Evolutionary conservation across 371 early-diverging fungal species (phyloP), one percentile per base, ranked within the genome.

Genomic region (Apophysomyces variabilis): DNA sequence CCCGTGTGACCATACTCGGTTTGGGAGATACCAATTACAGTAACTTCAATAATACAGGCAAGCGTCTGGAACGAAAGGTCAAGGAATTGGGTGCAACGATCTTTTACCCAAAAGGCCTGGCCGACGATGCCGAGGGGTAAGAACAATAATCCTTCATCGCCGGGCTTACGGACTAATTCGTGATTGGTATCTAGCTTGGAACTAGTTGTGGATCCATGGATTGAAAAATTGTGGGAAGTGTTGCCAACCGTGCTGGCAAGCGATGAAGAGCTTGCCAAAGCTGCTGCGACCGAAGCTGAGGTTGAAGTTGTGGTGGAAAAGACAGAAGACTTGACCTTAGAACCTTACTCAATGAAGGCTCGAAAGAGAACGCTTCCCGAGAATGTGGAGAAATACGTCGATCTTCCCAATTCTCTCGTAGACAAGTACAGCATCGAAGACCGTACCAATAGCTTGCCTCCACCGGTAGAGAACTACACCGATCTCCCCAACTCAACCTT

Each of bases 21-120:
- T 82, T 97, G 21, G 97, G 97, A 16, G 97, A 97, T 63, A 94
- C 95, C 37, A 97, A 95, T 72, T 97, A 97, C 74, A 83, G 87
- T 66, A 95, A 95, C 73, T 97, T 96, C 70, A 91, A 92, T 66
- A 90, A 93, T 54, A 90, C 93, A 0, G 93, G 91, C 7, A 91
- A 89, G 72, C 77, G 89, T 6, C 72, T 97, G 18, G 94, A 94
- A 36, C 85, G 85, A 69, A 87, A 88, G 74, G 75, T 93, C 60
- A 74, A 80, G 57, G 93, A 92, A 39, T 68, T 92, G 4, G 95
- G 95, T 0, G 94, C 90, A 0, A 73, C 78, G 1, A 68, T 87
- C 0, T 92, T 97, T 69, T 89, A 90, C 66, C 77, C 84, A 26
- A 89, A 83, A 57, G 95, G 91, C 5, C 71, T 95, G 16, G 97